Evolutionary conservation across 2,329 filamentous ascomycete species (phyloP), one percentile per base, ranked within the genome.

Genomic region (Ceratocystis variospora): DNA sequence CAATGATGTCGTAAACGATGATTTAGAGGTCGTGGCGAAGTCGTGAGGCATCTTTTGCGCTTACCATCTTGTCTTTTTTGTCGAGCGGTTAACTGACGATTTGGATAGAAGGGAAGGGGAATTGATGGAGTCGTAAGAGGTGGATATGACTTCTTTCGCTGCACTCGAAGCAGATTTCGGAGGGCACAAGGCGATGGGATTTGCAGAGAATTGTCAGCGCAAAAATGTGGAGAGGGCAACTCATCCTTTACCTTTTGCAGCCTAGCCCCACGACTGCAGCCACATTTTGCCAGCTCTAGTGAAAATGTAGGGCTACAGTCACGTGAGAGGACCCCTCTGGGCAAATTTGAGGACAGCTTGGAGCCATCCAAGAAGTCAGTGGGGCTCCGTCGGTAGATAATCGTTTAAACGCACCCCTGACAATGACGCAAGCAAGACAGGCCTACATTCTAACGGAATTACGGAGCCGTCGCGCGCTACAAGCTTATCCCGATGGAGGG

Each of bases 11-110:
- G 65, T 50, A 63, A 25, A 63, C 17, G 61, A 48, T 45, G n/a
- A 61, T 65, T 37, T 19, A 41, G 48, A 28, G 44, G 10, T 46
- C 45, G 66, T 64, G 22, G 15, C 37, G 59, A 17, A n/a, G 55
- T 45, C 45, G 33, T 63, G 33, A 48, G 25, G 48, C 61, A 55
- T 41, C 22, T 64, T 71, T 69, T 72, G 73, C 73, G 75, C 84
- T 85, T 83, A 87, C 85, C 85, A 87, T 87, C 77, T 86, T 87
- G 84, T 80, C 80, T 82, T 64, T 68, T 66, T 68, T 68, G 66
- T 68, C 66, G 63, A 68, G 63, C 61, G 66, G 66, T 65, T 66
- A 68, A 68, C 66, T 68, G 63, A 66, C 66, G 61, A 68, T 65
- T 68, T 64, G 62, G 61, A 68, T 66, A 50, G 63, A 63, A 63